phyloP scores from a whole-genome alignment of 768 basidiomycete species.

The Cyclocybe cylindracea region DNA sequence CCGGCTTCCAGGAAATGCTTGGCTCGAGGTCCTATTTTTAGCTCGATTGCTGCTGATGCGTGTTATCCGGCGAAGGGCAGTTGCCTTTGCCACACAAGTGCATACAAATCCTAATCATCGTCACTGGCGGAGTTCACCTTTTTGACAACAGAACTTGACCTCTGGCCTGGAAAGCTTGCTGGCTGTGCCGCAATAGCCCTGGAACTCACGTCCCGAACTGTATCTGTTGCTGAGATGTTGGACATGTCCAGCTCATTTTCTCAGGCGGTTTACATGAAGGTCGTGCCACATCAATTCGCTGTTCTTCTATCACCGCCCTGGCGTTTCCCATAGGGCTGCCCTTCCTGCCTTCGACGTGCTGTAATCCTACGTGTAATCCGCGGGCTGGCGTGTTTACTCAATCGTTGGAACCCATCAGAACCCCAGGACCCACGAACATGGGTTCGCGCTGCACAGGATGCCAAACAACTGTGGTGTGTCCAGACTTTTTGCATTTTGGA shows the following conservation, averaged over 20 bases:
- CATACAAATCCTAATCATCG: not conserved
- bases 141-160: too few relatives aligned
- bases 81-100: not conserved
- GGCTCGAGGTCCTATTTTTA: too few relatives aligned
- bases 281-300: slow-evolving; percentile 1
- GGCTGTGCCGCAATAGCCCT: too few relatives aligned
- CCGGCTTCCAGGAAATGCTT: too few relatives aligned
- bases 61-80: slow-evolving; percentile 12
- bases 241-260: too few relatives aligned
- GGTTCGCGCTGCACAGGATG: too few relatives aligned
- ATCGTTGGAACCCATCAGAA: not conserved
- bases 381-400: not conserved
- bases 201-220: too few relatives aligned
- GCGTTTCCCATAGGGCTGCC: slow-evolving; percentile 8
- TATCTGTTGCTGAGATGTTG: too few relatives aligned
- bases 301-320: slow-evolving; percentile 18
- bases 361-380: slow-evolving; percentile 12
- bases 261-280: not conserved
- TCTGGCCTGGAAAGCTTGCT: too few relatives aligned
- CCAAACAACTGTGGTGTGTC: too few relatives aligned
- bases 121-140: not conserved
- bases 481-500: slow-evolving; percentile 4
- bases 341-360: slow-evolving; percentile 2
- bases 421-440: too few relatives aligned
- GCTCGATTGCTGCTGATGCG: slow-evolving; percentile 5